These are phyloP conservation scores for Schwanniomyces etchellsii DNA, from an alignment of 1,139 yeast species.

Conservation along the genomic window DNA sequence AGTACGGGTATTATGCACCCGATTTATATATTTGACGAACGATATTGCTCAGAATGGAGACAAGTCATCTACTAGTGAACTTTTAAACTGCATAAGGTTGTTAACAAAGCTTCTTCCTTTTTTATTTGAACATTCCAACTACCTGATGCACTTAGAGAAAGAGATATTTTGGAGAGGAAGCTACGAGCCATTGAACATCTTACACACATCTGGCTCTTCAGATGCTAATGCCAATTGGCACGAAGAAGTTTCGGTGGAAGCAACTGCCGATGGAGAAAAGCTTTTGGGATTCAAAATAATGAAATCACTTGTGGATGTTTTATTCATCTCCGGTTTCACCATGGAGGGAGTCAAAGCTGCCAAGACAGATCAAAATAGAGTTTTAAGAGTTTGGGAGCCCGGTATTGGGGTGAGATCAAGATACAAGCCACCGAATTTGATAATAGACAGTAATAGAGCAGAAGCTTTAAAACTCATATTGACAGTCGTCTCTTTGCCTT, in stretches of 20 bases:
- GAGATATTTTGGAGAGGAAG: conserved; percentile 27
- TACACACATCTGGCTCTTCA: conserved; percentile 3
- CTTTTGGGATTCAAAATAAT: conserved; percentile 51
- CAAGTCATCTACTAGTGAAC: conserved; percentile 8
- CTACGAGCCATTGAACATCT: conserved; percentile 20
- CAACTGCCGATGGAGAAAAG: conserved; percentile 2
- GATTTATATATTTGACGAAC: conserved; percentile 20
- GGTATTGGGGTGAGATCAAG: conserved; percentile 56
- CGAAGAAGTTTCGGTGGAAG: conserved; percentile 6
- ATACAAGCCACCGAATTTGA: conserved; percentile 40
- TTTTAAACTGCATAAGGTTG: conserved; percentile 60
- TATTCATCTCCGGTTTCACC: conserved; percentile 62
- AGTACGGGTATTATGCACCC: conserved; percentile 32
- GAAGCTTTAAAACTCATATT: conserved; percentile 62
- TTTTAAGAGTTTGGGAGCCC: conserved; percentile 57
- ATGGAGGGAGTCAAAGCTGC: conserved; percentile 14
- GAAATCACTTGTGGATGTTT: conserved; percentile 40
- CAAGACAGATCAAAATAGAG: conserved; percentile 3
- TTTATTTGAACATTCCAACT: conserved; percentile 47
- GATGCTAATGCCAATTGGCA: background rate
- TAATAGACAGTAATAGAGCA: conserved; percentile 58
- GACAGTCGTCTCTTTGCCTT: conserved; percentile 56
- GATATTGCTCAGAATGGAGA: conserved; percentile 3
- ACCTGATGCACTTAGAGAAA: conserved; percentile 26
- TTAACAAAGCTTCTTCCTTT: conserved; percentile 66